phyloP scores from a whole-genome alignment of 192 early-diverging fungal species.

The Rhizophagus clarus region DNA sequence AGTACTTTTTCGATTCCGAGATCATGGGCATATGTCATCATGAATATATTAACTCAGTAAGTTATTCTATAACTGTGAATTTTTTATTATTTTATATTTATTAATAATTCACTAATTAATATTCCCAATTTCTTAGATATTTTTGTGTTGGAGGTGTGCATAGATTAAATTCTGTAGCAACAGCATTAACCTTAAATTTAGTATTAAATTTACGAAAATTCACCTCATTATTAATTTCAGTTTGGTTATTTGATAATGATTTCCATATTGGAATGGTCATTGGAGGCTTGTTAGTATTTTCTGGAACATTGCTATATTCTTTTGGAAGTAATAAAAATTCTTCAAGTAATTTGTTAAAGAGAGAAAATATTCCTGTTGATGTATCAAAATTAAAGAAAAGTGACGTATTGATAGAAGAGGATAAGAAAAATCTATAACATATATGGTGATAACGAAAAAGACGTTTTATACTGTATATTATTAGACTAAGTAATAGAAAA shows the following conservation, averaged over 20 bases:
- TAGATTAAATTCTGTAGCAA: conserved; percentile 72
- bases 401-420: too few species aligned
- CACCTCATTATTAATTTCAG: conserved; percentile 75
- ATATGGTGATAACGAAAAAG: too few species aligned
- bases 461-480: too few species aligned
- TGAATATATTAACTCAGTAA: conserved; percentile 83
- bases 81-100: conserved; percentile 1
- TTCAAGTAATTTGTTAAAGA: background rate
- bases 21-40: conserved; percentile 70
- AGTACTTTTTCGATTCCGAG: conserved; percentile 51
- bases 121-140: conserved; percentile 47
- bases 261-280: conserved; percentile 64
- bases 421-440: too few species aligned
- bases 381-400: too few species aligned
- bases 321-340: background rate
- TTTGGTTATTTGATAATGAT: conserved; percentile 77
- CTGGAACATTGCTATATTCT: conserved; percentile 80
- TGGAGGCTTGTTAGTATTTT: conserved; percentile 76
- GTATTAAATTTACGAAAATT: conserved; percentile 88
- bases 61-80: background rate
- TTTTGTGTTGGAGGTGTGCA: conserved; percentile 89
- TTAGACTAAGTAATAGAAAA: too few species aligned
- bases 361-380: too few species aligned
- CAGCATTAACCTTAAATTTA: conserved; percentile 83
- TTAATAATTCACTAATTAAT: background rate